Base-by-base conservation (phyloP, 805 yeast genomes). In the Maudiozyma bulderi region DNA sequence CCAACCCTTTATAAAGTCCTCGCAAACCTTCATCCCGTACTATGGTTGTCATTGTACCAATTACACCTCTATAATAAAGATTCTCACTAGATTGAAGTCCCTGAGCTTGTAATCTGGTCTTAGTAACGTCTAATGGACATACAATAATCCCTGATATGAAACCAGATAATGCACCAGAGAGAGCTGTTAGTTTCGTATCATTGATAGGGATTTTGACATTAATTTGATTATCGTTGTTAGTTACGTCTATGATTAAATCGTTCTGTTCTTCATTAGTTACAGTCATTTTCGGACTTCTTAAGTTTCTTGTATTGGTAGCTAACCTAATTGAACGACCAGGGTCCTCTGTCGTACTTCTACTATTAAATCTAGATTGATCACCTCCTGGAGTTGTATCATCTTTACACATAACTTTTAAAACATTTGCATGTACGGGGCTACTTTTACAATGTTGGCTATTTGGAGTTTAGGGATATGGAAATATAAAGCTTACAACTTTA, bases 111-210 rank as follows among this genome's bases (percentile, higher is more conserved):
- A 90, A 73, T 57, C 95, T 71, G 5, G 99, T 93, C 66, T 93
- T 93, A 11, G 93, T 91, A 44, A 93, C 99, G 62, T 93, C 99
- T 34, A 93, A 69, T 0, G 99, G 99, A 66, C 98, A 93, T 6
- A 93, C 99, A 2, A 79, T 73, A 2, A 90, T 76, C 0, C 98
- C 98, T 0, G 97, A 82, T 7, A 86, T 61, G 55, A 93, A 84
- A 1, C 99, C 99, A 0, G 97, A 87, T n/a, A 88, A 66, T 0
- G 97, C 97, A 0, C 99, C 99, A 1, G 95, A 78, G 0, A 85
- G 57, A 6, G 98, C 93, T 11, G 85, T 80, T 35, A 88, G 74
- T 57, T 82, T 80, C 6, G 74, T 68, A 5, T 73, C 72, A 5
- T 74, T 68, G 14, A 68, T 50, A 11, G 39, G 41, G 10, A 48